phyloP scores from a whole-genome alignment of 371 early-diverging fungal genomes.

The Capniomyces stellatus region DNA sequence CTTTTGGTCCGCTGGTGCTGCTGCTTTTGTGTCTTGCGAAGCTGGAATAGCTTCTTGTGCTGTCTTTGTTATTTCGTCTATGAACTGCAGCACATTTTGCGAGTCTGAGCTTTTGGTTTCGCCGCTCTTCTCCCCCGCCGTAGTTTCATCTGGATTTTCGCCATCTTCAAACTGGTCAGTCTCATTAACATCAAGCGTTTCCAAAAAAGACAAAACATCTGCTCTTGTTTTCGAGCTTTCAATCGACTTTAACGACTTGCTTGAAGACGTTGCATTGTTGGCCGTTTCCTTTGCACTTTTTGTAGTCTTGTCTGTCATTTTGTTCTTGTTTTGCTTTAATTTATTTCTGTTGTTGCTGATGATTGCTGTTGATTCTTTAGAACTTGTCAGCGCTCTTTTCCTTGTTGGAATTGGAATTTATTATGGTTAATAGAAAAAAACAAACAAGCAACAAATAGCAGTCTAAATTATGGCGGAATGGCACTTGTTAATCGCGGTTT shows the following conservation, averaged over 20 bases:
- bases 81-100: conserved; percentile 19
- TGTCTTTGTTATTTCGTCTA: conserved; percentile 21
- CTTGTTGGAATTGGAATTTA: no score
- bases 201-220: conserved; percentile 21
- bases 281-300: no score
- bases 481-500: no score
- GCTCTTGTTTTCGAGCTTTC: background rate
- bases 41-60: conserved; percentile 15
- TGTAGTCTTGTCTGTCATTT: no score
- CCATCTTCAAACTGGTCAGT: conserved; percentile 4
- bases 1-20: background rate
- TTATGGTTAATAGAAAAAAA: no score
- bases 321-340: no score
- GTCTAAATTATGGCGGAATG: no score
- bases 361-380: no score
- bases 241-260: background rate
- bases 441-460: no score
- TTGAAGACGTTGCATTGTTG: no score
- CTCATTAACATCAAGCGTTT: conserved; percentile 15
- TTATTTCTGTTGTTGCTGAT: no score
- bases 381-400: no score
- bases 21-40: background rate
- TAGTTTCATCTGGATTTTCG: background rate
- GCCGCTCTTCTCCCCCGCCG: conserved; percentile 1
- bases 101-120: conserved; percentile 7